phyloP scores from a whole-genome alignment of 768 basidiomycete genomes.

The Leccinum arenicola region DNA sequence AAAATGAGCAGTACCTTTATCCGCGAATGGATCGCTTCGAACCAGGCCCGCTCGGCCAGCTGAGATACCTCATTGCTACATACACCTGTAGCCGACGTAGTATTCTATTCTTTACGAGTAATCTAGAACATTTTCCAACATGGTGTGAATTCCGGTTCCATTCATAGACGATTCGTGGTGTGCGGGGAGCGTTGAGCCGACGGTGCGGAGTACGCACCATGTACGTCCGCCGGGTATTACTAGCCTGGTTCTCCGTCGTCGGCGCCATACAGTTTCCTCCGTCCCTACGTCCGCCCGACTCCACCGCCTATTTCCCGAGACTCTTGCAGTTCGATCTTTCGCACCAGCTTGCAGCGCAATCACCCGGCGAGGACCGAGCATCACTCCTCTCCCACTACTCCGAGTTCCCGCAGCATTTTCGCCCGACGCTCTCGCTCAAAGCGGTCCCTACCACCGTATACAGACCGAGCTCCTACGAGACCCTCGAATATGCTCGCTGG shows the following conservation, averaged over 20 bases:
- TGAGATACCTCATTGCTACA: slow-evolving; percentile 4
- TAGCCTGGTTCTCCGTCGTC: neutral
- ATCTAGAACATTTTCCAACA: neutral
- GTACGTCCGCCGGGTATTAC: neutral
- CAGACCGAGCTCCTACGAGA: slow-evolving; percentile 52
- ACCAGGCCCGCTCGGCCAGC: neutral
- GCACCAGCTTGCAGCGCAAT: slow-evolving; percentile 7
- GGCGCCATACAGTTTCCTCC: slow-evolving; percentile 1
- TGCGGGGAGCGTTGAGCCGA: neutral
- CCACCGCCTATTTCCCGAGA: neutral
- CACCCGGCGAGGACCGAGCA: slow-evolving; percentile 3
- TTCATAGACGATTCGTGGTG: neutral
- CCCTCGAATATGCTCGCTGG: slow-evolving; percentile 49
- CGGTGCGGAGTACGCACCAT: slow-evolving; percentile 1
- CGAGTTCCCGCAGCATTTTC: slow-evolving; percentile 3
- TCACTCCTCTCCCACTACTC: slow-evolving; percentile 5
- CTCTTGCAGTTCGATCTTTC: slow-evolving; percentile 25
- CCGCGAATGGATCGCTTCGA: slow-evolving; percentile 75
- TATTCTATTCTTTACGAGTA: slow-evolving; percentile 9
- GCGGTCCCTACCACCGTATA: slow-evolving; percentile 52
- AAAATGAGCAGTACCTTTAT: slow-evolving; percentile 98
- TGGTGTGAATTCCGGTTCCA: slow-evolving; percentile 4
- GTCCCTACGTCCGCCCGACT: neutral
- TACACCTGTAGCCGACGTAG: neutral
- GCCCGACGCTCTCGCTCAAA: slow-evolving; percentile 33